phyloP scores from a whole-genome alignment of 2,329 filamentous ascomycete genomes.

The Exophiala bonariae region DNA sequence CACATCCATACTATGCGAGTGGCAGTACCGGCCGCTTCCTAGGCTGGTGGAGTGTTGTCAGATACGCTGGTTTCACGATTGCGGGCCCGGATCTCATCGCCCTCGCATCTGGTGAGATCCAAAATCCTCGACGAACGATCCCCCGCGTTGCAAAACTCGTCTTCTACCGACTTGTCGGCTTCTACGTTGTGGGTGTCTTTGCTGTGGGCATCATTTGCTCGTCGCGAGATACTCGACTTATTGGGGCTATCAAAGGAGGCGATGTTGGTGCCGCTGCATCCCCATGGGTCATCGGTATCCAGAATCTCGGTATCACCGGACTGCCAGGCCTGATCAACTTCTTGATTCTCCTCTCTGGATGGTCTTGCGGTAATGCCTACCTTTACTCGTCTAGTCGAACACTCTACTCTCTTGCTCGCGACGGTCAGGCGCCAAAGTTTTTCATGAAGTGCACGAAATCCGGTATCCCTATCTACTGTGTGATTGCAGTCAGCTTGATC shows the following conservation, averaged over 20 bases:
- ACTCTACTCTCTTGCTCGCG: slow-evolving; percentile 48
- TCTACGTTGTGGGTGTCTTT: slow-evolving; percentile 71
- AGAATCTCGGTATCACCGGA: slow-evolving; percentile 60
- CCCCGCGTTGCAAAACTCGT: slow-evolving; percentile 72
- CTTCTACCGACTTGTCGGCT: slow-evolving; percentile 70
- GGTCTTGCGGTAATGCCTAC: slow-evolving; percentile 68
- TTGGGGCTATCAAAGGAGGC: slow-evolving; percentile 56
- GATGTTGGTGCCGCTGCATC: slow-evolving; percentile 65
- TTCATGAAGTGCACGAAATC: slow-evolving; percentile 58
- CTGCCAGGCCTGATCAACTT: slow-evolving; percentile 73
- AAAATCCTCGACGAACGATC: slow-evolving; percentile 68
- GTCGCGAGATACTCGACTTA: slow-evolving; percentile 61
- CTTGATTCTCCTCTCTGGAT: slow-evolving; percentile 70
- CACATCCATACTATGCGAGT: slow-evolving; percentile 63
- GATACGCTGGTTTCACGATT: slow-evolving; percentile 66
- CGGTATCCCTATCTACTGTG: slow-evolving; percentile 67
- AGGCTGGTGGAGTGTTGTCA: slow-evolving; percentile 71
- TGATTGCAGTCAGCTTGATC: slow-evolving; percentile 63
- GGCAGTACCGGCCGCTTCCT: slow-evolving; percentile 67
- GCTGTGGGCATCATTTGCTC: slow-evolving; percentile 68
- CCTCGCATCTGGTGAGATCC: slow-evolving; percentile 63
- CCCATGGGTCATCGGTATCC: slow-evolving; percentile 71
- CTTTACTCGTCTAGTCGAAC: slow-evolving; percentile 56
- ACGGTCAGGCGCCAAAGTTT: slow-evolving; percentile 54
- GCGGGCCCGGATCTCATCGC: slow-evolving; percentile 63